phyloP scores from a whole-genome alignment of 129 eudicot genomes.

The Scalesia atractyloides region DNA sequence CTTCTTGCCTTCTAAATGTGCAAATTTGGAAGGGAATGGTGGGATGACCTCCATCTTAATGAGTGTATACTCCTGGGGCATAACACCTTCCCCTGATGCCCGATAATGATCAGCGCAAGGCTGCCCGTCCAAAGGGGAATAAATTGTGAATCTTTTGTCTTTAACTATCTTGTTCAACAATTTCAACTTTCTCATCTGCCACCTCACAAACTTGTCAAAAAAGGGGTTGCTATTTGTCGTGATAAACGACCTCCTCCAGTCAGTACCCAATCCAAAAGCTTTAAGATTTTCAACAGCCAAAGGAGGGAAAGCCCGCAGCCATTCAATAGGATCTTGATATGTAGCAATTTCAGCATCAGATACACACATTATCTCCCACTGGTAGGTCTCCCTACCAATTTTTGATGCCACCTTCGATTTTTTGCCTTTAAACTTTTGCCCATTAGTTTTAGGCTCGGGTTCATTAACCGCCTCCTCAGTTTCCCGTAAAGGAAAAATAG shows the following conservation, averaged over 20 bases:
- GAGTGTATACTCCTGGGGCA: conserved; percentile 84
- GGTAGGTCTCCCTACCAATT: conserved; percentile 69
- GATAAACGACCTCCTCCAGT: conserved; percentile 85
- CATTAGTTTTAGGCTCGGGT: conserved; percentile 38
- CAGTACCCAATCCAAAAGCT: conserved; percentile 83
- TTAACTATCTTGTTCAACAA: conserved; percentile 67
- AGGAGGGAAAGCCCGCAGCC: conserved; percentile 78
- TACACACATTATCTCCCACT: conserved; percentile 86
- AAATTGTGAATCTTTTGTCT: conserved; percentile 69
- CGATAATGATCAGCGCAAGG: conserved; percentile 95
- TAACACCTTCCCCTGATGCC: conserved; percentile 93
- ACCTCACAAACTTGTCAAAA: conserved; percentile 82
- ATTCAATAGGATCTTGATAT: conserved; percentile 66
- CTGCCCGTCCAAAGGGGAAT: conserved; percentile 83
- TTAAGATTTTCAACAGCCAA: conserved; percentile 86
- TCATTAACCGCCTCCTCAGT: conserved; percentile 51
- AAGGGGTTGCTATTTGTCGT: conserved; percentile 77
- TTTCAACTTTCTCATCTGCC: conserved; percentile 85
- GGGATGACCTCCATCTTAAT: conserved; percentile 85
- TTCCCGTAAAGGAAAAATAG: conserved; percentile 53
- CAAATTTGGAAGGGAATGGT: conserved; percentile 77
- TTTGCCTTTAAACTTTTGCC: conserved; percentile 70
- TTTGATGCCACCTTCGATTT: conserved; percentile 77
- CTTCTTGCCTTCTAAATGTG: conserved; percentile 68
- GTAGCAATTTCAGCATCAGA: conserved; percentile 72